Conservation (phyloP, 179 eudicot genomes). For the Drosera spatulata region DNA sequence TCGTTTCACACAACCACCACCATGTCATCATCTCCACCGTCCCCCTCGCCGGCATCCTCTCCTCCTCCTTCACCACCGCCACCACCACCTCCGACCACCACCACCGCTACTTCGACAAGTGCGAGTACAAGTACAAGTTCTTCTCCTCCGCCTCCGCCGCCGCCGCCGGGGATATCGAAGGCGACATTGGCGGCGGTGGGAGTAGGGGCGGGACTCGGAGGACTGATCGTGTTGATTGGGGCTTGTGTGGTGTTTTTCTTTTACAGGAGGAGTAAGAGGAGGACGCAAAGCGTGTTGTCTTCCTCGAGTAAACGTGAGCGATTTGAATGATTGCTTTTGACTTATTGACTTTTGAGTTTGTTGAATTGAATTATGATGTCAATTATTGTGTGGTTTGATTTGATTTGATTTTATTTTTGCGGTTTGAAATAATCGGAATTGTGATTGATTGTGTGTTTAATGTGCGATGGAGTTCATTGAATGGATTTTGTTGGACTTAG, state of each 20-base stretch:
- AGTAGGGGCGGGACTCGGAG: conserved; percentile 66
- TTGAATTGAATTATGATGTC: too few species aligned
- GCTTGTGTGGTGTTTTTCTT: conserved; percentile 47
- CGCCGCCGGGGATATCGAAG: conserved; percentile 17
- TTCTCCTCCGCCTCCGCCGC: conserved; percentile 8
- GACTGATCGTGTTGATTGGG: conserved; percentile 38
- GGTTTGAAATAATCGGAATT: too few species aligned
- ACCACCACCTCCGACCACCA: conserved; percentile 6
- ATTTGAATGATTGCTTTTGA: too few species aligned
- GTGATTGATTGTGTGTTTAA: too few species aligned
- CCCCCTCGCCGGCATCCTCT: conserved; percentile 10
- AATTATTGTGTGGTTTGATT: too few species aligned
- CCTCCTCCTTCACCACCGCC: conserved; percentile 8
- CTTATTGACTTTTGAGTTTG: too few species aligned
- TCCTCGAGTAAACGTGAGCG: too few species aligned
- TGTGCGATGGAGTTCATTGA: too few species aligned
- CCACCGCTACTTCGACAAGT: conserved; percentile 12
- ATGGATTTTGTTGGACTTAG: too few species aligned
- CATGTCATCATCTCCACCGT: conserved; percentile 13
- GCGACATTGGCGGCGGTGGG: conserved; percentile 43
- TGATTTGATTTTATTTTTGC: too few species aligned
- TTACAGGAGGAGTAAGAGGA: conserved; percentile 34
- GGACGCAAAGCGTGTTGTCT: conserved; percentile 6
- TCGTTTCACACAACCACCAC: too few species aligned
- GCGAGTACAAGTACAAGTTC: conserved; percentile 1